Evolutionary conservation across 1,139 yeast species (phyloP).

Genomic region (Candida tunisiensis): DNA sequence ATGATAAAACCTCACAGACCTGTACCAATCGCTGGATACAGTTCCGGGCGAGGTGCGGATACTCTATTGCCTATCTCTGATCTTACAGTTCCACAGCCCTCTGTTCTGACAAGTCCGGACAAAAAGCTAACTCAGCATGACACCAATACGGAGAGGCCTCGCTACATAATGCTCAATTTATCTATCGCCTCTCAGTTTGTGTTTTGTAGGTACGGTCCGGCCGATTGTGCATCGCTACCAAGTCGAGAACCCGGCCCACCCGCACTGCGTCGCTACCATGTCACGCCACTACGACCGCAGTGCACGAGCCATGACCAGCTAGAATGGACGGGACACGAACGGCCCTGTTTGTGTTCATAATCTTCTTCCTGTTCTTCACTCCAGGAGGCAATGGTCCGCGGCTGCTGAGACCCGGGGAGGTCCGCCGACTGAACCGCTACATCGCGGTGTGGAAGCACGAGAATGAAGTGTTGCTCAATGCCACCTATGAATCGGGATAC

Average conservation of each 20-base stretch:
- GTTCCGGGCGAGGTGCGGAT: slow-evolving; percentile 6
- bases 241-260: too few relatives aligned
- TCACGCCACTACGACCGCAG: too few relatives aligned
- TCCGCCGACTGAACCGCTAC: slow-evolving; percentile 12
- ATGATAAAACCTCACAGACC: slow-evolving; percentile 10
- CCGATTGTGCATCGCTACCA: too few relatives aligned
- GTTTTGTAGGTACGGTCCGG: too few relatives aligned
- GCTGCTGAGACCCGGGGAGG: slow-evolving; percentile 13
- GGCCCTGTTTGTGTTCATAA: slow-evolving; percentile 9
- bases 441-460: slow-evolving; percentile 20
- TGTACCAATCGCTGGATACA: slow-evolving; percentile 7
- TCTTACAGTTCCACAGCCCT: not conserved
- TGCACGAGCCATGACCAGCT: too few relatives aligned
- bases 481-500: slow-evolving; percentile 37
- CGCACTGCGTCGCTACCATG: too few relatives aligned
- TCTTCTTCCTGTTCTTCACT: slow-evolving; percentile 12
- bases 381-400: slow-evolving; percentile 14
- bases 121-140: too few relatives aligned
- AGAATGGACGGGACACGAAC: slow-evolving; percentile 9
- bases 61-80: slow-evolving; percentile 2
- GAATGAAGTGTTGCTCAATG: slow-evolving; percentile 20
- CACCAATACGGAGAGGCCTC: too few relatives aligned
- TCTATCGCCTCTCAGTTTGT: too few relatives aligned
- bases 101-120: too few relatives aligned
- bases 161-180: too few relatives aligned